Evolutionary conservation across 1,284 basidiomycete genomes (phyloP).

Genomic region (Leccinum solheimii): DNA sequence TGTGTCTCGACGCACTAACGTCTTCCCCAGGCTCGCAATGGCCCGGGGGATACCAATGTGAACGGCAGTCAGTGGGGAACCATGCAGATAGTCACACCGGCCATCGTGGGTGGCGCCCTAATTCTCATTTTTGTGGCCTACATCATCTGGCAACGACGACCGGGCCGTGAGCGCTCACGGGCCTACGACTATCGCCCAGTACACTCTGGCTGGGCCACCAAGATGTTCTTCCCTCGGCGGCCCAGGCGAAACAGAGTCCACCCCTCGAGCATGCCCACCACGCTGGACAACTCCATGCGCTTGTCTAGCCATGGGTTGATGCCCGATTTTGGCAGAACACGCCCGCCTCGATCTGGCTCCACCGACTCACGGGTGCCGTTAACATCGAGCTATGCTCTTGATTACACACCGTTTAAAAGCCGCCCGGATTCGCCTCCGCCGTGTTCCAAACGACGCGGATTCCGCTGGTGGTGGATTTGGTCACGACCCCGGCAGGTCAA

Average conservation of each 20-base stretch:
- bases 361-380: conserved; percentile 32
- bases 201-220: conserved; percentile 16
- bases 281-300: conserved; percentile 27
- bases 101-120: conserved; percentile 31
- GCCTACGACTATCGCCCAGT: conserved; percentile 15
- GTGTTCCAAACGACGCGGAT: background rate
- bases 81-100: conserved; percentile 38
- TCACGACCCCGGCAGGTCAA: conserved; percentile 29
- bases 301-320: background rate
- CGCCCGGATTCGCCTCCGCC: conserved; percentile 9
- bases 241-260: conserved; percentile 13
- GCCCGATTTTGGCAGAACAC: conserved; percentile 6
- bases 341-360: conserved; percentile 24
- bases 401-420: conserved; percentile 7
- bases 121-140: conserved; percentile 26
- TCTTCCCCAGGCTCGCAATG: conserved; percentile 17
- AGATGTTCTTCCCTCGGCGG: conserved; percentile 16
- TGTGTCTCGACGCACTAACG: background rate
- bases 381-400: conserved; percentile 9
- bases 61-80: conserved; percentile 28
- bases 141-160: conserved; percentile 25
- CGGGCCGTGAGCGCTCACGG: background rate
- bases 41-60: background rate
- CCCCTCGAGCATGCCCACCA: conserved; percentile 16
- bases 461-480: conserved; percentile 32